Base-by-base conservation (phyloP, 2,329 filamentous ascomycete genomes). In the Metarhizium sp. region DNA sequence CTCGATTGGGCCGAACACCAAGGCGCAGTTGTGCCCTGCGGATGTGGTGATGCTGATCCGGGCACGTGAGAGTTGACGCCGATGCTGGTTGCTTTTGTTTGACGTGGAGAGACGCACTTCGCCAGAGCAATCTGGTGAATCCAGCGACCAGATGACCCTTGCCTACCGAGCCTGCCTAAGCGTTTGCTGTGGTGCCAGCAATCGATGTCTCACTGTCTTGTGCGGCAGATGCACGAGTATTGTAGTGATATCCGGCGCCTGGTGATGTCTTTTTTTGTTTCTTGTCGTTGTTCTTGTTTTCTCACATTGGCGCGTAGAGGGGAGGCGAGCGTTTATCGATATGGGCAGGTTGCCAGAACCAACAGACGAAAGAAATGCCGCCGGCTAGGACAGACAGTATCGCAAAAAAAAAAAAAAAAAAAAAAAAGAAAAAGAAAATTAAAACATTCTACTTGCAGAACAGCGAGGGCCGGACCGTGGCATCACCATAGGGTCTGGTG, bases 1-100 rank as follows among this genome's bases (percentile, higher is more conserved):
- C 55, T 52, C 51, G 8, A 49, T 47, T 42, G 6, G 36, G 51
- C 30, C 40, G 42, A 42, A n/a, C 46, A 11, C 13, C 40, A 5
- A 56, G 36, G 51, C 36, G 50, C 40, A 42, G 50, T 29, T 48
- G 50, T 34, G 49, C 14, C 25, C 25, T 30, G 40, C 30, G 40
- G 46, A 56, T 53, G 47, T 53, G 51, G 49, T 50, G 50, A 56
- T 30, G 29, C 51, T 40, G 50, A 40, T 45, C 45, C 50, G 36
- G 51, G 46, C 55, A 56, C 51, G 55, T 56, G 55, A 56, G 55
- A 50, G 43, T 55, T 34, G 20, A 56, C 50, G 18, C 51, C 45
- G 54, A 56, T 32, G 45, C 32, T 40, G 48, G 25, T 18, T 52
- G 32, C 38, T 32, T 52, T 20, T 48, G 45, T n/a, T 48, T 29